Evolutionary conservation across 2,329 filamentous ascomycete species (phyloP).

Genomic region (Colletotrichum ledebouriae): DNA sequence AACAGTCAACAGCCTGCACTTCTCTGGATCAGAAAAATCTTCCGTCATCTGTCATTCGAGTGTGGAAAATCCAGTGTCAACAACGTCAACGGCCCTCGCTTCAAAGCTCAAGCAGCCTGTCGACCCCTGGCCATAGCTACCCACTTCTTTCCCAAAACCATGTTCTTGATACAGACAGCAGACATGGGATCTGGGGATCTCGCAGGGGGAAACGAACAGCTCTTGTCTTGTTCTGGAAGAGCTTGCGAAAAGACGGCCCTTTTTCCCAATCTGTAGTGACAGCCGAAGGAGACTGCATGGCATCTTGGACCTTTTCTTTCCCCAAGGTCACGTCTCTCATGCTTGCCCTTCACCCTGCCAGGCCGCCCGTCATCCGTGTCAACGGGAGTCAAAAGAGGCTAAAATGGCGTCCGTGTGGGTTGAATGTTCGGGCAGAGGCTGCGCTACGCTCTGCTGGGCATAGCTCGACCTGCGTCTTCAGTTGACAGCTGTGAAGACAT

Average conservation of each 20-base stretch:
- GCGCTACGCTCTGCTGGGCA: constrained; percentile 38
- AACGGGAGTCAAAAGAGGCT: constrained; percentile 36
- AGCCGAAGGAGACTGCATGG: constrained; percentile 33
- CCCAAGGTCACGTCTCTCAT: constrained; percentile 27
- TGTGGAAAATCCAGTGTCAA: constrained; percentile 17
- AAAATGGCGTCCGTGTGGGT: constrained; percentile 37
- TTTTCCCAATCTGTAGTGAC: constrained; percentile 31
- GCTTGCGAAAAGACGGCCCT: constrained; percentile 43
- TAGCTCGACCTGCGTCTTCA: constrained; percentile 26
- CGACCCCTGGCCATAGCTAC: constrained; percentile 15
- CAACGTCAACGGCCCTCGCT: constrained; percentile 7
- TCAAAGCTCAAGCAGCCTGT: constrained; percentile 7
- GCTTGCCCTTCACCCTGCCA: constrained; percentile 22
- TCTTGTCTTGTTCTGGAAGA: constrained; percentile 40
- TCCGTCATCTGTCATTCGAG: constrained; percentile 18
- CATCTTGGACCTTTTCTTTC: constrained; percentile 15
- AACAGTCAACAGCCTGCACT: background rate
- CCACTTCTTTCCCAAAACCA: constrained; percentile 18
- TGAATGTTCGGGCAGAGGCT: constrained; percentile 6
- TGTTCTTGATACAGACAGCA: constrained; percentile 33
- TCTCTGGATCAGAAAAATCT: constrained; percentile 8
- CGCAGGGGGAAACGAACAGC: constrained; percentile 31
- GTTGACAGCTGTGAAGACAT: constrained; percentile 39
- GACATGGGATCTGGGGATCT: constrained; percentile 33
- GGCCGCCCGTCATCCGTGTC: constrained; percentile 31